A percentile compares a stretch with the other conserved stretches of the same genome.
Conservation (phyloP, 179 eudicot genomes). For the Vitellaria paradoxa region DNA sequence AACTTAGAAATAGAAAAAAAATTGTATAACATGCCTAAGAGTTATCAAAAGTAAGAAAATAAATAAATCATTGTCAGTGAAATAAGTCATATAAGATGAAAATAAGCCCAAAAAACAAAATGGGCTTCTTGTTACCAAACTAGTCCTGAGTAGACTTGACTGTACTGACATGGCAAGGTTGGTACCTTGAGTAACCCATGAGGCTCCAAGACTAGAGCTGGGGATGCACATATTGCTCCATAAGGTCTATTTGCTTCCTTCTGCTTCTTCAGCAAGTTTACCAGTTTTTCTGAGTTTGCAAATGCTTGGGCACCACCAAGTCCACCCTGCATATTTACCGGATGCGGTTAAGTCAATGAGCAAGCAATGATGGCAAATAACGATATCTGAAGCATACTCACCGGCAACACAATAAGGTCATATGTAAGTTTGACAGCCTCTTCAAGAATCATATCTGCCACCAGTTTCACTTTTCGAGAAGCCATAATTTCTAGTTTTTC, state of each 20-base stretch:
- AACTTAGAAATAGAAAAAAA: too few species aligned
- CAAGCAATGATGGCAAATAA: neutral
- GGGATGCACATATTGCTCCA: slow-evolving; percentile 99
- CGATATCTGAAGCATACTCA: slow-evolving; percentile 30
- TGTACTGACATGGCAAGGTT: neutral
- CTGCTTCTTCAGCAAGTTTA: slow-evolving; percentile 82
- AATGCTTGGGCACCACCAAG: slow-evolving; percentile 93
- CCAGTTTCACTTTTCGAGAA: slow-evolving; percentile 83
- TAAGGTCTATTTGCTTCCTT: slow-evolving; percentile 69
- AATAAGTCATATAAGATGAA: too few species aligned
- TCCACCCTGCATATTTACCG: slow-evolving; percentile 64
- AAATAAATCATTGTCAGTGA: too few species aligned
- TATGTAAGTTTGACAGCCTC: slow-evolving; percentile 66
- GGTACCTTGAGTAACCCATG: slow-evolving; percentile 92
- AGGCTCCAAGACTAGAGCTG: slow-evolving; percentile 88
- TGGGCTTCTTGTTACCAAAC: neutral
- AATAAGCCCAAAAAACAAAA: too few species aligned
- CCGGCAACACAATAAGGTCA: slow-evolving; percentile 91
- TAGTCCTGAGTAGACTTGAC: neutral
- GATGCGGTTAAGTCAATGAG: slow-evolving; percentile 1
- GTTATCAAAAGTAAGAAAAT: too few species aligned
- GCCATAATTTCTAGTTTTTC: slow-evolving; percentile 71
- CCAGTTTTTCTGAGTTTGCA: slow-evolving; percentile 68
- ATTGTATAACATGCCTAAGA: too few species aligned
- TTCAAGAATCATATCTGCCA: slow-evolving; percentile 77